Evolutionary conservation across 2,329 filamentous ascomycete species (phyloP).

Genomic region (Alternaria gaisen): DNA sequence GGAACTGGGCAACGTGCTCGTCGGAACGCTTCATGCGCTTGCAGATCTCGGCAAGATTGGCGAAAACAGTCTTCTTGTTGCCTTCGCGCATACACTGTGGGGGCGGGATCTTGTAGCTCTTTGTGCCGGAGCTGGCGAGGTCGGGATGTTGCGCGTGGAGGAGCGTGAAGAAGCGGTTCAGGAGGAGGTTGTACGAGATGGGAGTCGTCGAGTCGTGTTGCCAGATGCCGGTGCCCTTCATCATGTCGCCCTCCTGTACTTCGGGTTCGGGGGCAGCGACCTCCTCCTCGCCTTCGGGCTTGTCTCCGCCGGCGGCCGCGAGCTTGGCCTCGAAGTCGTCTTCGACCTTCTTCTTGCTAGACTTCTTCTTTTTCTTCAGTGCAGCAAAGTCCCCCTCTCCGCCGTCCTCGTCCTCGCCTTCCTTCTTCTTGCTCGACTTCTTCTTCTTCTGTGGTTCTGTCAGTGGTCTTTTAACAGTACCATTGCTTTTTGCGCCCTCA

Average conservation of each 20-base stretch:
- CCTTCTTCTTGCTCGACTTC: constrained; percentile 66
- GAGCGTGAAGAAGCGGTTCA: constrained; percentile 92
- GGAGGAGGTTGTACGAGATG: constrained; percentile 85
- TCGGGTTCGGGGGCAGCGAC: constrained; percentile 56
- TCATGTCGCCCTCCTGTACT: constrained; percentile 76
- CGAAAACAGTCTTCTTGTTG: constrained; percentile 98
- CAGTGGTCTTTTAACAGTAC: constrained; percentile 1
- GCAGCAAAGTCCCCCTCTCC: constrained; percentile 67
- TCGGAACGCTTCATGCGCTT: constrained; percentile 99
- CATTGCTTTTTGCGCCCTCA: constrained; percentile 7
- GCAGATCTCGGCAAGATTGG: constrained; percentile 98
- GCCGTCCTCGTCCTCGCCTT: constrained; percentile 61
- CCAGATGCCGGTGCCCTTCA: constrained; percentile 91
- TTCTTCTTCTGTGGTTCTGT: constrained; percentile 66
- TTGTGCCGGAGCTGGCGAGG: constrained; percentile 84
- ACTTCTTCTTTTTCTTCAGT: constrained; percentile 90
- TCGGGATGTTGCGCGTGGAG: constrained; percentile 97
- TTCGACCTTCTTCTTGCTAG: constrained; percentile 65
- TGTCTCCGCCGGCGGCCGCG: constrained; percentile 63
- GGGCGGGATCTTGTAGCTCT: constrained; percentile 98
- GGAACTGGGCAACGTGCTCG: constrained; percentile 95
- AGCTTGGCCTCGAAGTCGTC: constrained; percentile 75
- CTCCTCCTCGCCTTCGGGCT: constrained; percentile 65
- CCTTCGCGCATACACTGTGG: constrained; percentile 99
- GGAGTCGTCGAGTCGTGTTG: constrained; percentile 77